Evolutionary conservation across 2,329 filamentous ascomycete species (phyloP).

Genomic region (Cladosporium phlei): DNA sequence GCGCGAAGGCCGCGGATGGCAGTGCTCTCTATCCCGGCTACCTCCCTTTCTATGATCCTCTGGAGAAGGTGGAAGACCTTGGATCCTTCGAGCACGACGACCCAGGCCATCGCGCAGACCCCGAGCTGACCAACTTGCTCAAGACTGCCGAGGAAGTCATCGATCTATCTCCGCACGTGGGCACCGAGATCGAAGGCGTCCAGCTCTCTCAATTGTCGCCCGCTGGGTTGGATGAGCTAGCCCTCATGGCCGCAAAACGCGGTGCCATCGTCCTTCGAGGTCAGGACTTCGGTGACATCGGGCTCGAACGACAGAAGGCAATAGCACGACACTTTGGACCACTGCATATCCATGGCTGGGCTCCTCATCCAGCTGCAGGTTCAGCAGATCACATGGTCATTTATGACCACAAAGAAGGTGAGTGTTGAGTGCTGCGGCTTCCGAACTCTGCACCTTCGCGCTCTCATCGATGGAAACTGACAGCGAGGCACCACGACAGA

Average conservation of each 20-base stretch:
- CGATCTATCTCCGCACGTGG: slow-evolving; percentile 2
- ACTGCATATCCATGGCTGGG: slow-evolving; percentile 8
- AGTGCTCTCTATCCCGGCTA: slow-evolving; percentile 13
- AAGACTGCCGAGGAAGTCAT: neutral
- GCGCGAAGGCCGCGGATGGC: neutral
- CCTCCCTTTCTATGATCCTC: slow-evolving; percentile 17
- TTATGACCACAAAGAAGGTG: neutral
- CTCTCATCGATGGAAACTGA: too few species aligned
- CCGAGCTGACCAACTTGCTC: neutral
- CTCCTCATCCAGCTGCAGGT: neutral
- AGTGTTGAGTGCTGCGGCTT: too few species aligned
- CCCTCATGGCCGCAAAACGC: slow-evolving; percentile 56
- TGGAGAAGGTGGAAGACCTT: slow-evolving; percentile 15
- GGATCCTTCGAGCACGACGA: neutral
- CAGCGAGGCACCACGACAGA: too few species aligned
- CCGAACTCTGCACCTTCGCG: too few species aligned
- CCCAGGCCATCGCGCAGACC: neutral
- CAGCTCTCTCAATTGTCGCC: slow-evolving; percentile 57
- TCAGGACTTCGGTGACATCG: slow-evolving; percentile 12
- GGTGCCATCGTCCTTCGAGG: slow-evolving; percentile 57
- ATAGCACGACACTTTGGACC: slow-evolving; percentile 17
- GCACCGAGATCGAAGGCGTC: slow-evolving; percentile 60
- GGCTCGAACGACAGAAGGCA: slow-evolving; percentile 14
- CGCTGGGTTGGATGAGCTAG: slow-evolving; percentile 57
- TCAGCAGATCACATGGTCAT: neutral